phyloP scores from a whole-genome alignment of 441 rosid species.

The Gossypium davidsonii region DNA sequence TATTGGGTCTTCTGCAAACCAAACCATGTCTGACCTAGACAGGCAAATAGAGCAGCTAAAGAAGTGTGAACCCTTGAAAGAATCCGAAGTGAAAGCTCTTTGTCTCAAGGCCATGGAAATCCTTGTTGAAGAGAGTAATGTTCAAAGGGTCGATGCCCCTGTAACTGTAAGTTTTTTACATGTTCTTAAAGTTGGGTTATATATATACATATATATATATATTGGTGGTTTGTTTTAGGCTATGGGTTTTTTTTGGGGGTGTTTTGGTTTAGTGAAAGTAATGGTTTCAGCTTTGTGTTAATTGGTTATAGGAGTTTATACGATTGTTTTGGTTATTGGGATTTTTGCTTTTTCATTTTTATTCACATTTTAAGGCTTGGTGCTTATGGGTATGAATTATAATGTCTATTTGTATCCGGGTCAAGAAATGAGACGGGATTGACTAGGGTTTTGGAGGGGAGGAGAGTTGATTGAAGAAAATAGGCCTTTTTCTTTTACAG shows the following conservation, averaged over 20 bases:
- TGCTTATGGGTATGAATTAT: background rate
- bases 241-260: background rate
- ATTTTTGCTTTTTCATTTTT: background rate
- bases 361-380: background rate
- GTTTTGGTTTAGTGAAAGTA: conserved; percentile 9
- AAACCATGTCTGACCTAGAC: conserved; percentile 84
- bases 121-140: conserved; percentile 94
- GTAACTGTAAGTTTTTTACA: conserved; percentile 49
- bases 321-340: background rate
- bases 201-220: background rate
- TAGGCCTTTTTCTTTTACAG: background rate
- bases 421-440: background rate
- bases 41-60: conserved; percentile 88
- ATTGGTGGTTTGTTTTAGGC: background rate
- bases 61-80: conserved; percentile 85
- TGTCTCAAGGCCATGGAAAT: conserved; percentile 95
- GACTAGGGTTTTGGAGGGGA: background rate
- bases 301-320: background rate
- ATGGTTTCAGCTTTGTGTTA: conserved; percentile 1
- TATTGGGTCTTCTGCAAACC: background rate
- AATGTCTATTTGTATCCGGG: background rate
- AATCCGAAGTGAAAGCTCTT: conserved; percentile 89
- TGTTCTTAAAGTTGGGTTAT: background rate
- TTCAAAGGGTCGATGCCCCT: conserved; percentile 91
- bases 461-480: background rate